A percentile compares a stretch with the other conserved stretches of the same genome.
Evolutionary conservation across 768 basidiomycete species (phyloP).

Genomic region (Hygrocybe coccinea): DNA sequence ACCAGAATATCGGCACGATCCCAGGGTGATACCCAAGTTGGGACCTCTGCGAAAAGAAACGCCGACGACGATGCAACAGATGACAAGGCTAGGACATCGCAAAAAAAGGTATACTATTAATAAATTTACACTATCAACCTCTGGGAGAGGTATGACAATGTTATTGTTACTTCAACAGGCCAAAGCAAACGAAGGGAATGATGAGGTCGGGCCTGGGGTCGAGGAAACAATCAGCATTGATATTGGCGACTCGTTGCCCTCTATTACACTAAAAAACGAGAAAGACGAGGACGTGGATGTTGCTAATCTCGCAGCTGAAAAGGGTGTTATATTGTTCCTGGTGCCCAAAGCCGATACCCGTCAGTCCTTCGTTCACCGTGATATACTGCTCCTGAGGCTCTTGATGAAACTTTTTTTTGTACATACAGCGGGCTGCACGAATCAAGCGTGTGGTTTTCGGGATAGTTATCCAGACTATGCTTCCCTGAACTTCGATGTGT

Average conservation of each 20-base stretch:
- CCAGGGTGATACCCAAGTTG: too few species aligned
- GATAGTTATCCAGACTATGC: conserved; percentile 78
- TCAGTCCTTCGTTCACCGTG: conserved; percentile 32
- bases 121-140: too few species aligned
- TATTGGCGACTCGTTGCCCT: conserved; percentile 72
- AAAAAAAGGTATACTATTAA: too few species aligned
- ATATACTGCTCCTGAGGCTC: too few species aligned
- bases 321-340: conserved; percentile 77
- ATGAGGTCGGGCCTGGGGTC: background rate
- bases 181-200: background rate
- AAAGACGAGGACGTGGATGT: conserved; percentile 75
- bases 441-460: conserved; percentile 87
- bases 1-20: too few species aligned
- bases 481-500: conserved; percentile 63
- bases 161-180: too few species aligned
- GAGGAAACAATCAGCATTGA: conserved; percentile 35
- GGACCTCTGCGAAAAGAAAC: too few species aligned
- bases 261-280: conserved; percentile 76
- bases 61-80: too few species aligned
- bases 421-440: conserved; percentile 76
- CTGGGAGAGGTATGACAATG: too few species aligned
- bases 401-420: background rate
- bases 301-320: conserved; percentile 54
- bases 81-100: too few species aligned
- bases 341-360: conserved; percentile 85